Evolutionary conservation across 73 alveolate species (phyloP).

Genomic region (Durusdinium trenchii): DNA sequence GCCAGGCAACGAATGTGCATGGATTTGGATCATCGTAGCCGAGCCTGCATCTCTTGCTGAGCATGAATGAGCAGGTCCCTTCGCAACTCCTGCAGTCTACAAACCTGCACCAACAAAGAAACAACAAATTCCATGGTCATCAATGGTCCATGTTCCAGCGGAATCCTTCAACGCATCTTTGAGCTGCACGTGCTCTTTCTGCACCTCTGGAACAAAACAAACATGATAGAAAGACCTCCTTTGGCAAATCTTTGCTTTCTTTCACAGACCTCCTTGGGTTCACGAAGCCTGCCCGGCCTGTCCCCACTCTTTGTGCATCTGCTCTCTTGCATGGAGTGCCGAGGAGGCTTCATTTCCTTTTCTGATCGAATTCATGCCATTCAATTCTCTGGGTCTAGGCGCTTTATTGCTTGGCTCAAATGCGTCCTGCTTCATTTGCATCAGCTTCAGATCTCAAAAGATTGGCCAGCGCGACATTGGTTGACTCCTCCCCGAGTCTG

Average conservation of each 20-base stretch:
- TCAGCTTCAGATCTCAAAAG: not conserved
- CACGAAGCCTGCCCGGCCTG: too few species aligned
- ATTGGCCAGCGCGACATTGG: not conserved
- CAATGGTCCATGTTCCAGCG: too few species aligned
- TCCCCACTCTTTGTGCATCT: constrained; percentile 52
- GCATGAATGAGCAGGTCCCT: not conserved
- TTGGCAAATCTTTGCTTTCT: too few species aligned
- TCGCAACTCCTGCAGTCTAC: not conserved
- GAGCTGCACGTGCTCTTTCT: constrained; percentile 28
- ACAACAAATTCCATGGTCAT: too few species aligned
- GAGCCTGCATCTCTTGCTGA: not conserved
- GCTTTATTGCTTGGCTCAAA: too few species aligned
- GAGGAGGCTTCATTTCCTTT: not conserved
- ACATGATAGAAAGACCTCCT: too few species aligned
- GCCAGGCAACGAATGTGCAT: too few species aligned
- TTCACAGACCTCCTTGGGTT: too few species aligned
- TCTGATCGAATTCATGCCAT: too few species aligned
- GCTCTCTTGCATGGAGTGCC: constrained; percentile 31
- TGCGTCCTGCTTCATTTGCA: constrained; percentile 11
- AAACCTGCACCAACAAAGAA: too few species aligned
- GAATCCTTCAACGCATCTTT: constrained; percentile 48
- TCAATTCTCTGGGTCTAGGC: too few species aligned
- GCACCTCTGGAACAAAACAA: too few species aligned
- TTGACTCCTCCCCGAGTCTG: constrained; percentile 20
- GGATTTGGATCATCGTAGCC: not conserved